Base-by-base conservation (phyloP, 202 grass and related monocot genomes). In the Zizania palustris region DNA sequence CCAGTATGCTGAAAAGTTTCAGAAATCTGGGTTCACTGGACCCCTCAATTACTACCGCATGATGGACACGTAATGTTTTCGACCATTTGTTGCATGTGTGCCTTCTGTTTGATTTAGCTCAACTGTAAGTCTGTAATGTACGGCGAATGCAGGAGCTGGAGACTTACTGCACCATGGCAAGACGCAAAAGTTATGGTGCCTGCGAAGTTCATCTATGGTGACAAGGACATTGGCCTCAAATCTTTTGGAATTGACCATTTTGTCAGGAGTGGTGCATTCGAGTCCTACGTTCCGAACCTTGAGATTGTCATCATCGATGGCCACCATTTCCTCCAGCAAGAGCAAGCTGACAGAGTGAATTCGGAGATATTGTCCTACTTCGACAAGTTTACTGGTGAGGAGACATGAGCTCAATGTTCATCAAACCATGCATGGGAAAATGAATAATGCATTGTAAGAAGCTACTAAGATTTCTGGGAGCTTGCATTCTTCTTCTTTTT, bases 21-120 rank as follows among this genome's bases (percentile, higher is more conserved):
- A 88, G 39, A 90, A 93, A 45, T 78, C 83, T 66, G 91, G 91
- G 11, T 90, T 90, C 80, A 93, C 84, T 11, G 91, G 88, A 33
- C 79, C 91, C 20, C 73, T 88, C 15, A 93, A 90, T 85, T 83
- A 88, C 80, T 93, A 85, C 80, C 82, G 84, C 58, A 73, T 59
- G 60, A 13, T 87, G 8, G 87, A 80, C 54, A 83, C 11, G 84
- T 28, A 88, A 85, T 83, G 43, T 37, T 74, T 61, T 10, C 5
- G 59, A n/a, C 15, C 33, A 22, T 51, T 1, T 36, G 4, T 20
- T 18, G 2, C 39, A 7, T 9, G 15, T 9, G 18, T 33, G 11
- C 3, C 57, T 51, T 75, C 2, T 18, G 12, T 82, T 60, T 37
- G 13, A 13, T 60, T 34, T 62, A 74, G 15, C 28, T 80, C 36